phyloP scores from a whole-genome alignment of 441 rosid species.

The Viola pubescens region DNA sequence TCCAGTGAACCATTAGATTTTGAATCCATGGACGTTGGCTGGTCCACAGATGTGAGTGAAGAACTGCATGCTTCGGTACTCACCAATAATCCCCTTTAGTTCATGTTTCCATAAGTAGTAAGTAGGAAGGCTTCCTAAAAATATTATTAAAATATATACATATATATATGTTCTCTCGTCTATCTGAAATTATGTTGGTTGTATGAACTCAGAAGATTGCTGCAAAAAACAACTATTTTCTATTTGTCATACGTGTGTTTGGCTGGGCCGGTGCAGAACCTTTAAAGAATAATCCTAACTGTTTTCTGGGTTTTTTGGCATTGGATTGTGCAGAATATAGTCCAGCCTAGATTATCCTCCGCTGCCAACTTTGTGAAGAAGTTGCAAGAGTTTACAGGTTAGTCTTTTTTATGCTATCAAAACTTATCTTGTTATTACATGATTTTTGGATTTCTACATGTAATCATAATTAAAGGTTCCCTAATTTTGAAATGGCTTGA shows the following conservation, averaged over 20 bases:
- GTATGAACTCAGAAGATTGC: not conserved
- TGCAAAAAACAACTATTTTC: not conserved
- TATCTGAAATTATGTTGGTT: not conserved
- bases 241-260: too few species aligned
- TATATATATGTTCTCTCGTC: too few species aligned
- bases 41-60: conserved; percentile 35
- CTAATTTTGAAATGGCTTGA: not conserved
- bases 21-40: conserved; percentile 34
- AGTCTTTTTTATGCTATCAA: conserved; percentile 14
- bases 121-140: not conserved
- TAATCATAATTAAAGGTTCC: not conserved
- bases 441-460: too few species aligned
- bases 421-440: not conserved
- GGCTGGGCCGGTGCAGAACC: too few species aligned
- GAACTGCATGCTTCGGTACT: conserved; percentile 40
- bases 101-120: conserved; percentile 3
- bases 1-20: conserved; percentile 33
- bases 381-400: conserved; percentile 71
- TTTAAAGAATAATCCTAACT: not conserved
- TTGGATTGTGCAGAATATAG: conserved; percentile 25
- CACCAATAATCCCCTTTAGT: not conserved
- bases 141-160: too few species aligned
- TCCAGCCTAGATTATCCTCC: conserved; percentile 44
- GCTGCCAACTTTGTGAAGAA: conserved; percentile 63
- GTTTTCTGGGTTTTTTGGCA: conserved; percentile 7